phyloP scores from a whole-genome alignment of 306 rosid species.

The Dalbergia cochinchinensis region DNA sequence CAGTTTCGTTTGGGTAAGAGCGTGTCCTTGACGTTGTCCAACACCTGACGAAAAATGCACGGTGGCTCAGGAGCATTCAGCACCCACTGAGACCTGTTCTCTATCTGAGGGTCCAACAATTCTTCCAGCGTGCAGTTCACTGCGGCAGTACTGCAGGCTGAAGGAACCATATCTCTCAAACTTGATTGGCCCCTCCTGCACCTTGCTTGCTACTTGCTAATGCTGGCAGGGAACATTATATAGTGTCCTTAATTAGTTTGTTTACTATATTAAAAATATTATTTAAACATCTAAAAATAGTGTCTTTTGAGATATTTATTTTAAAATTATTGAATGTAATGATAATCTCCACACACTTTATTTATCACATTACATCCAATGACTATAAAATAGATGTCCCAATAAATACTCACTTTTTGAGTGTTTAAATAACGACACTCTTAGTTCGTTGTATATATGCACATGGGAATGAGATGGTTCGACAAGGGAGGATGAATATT shows the following conservation, averaged over 20 bases:
- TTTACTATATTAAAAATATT: neutral
- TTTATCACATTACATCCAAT: too few species aligned
- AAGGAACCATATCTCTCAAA: slow-evolving; percentile 31
- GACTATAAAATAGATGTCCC: too few species aligned
- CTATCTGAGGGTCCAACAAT: slow-evolving; percentile 45
- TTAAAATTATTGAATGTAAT: too few species aligned
- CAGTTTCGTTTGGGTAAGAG: slow-evolving; percentile 25
- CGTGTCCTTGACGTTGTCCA: slow-evolving; percentile 41
- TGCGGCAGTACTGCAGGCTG: neutral
- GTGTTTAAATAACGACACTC: too few species aligned
- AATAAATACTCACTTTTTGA: too few species aligned
- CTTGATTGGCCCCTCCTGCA: neutral
- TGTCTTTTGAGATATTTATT: too few species aligned
- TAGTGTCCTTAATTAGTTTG: neutral
- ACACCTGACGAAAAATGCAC: slow-evolving; percentile 47
- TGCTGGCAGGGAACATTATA: too few species aligned
- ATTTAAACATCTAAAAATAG: too few species aligned
- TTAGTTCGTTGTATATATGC: neutral
- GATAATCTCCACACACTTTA: too few species aligned
- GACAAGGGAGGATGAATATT: neutral
- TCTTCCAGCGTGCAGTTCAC: slow-evolving; percentile 30
- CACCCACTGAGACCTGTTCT: slow-evolving; percentile 62
- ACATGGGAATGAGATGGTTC: too few species aligned
- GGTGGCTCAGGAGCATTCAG: slow-evolving; percentile 72
- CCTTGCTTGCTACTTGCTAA: too few species aligned